These are phyloP conservation scores for Arthroderma sp. DNA, from an alignment of 2,329 filamentous ascomycete species.

Conservation along the genomic window DNA sequence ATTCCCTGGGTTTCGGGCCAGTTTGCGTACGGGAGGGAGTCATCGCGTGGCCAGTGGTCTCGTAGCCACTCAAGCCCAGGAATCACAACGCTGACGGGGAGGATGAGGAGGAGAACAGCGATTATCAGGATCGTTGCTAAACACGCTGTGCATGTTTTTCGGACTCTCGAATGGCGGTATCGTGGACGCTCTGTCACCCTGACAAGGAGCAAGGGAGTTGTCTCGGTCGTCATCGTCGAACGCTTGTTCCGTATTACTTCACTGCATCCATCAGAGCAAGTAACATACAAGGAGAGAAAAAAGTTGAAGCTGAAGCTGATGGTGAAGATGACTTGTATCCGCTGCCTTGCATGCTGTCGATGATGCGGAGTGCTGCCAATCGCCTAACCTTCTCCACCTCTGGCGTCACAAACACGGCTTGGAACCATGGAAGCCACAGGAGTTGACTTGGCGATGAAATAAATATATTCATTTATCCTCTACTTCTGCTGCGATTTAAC, in stretches of 20 bases:
- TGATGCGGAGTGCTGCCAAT: too few species aligned
- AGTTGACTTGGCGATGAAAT: too few species aligned
- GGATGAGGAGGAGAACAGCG: conserved; percentile 28
- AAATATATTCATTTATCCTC: too few species aligned
- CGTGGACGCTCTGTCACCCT: conserved; percentile 26
- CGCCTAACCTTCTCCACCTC: too few species aligned
- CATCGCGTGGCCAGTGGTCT: conserved; percentile 28
- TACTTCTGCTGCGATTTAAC: too few species aligned
- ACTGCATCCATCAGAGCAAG: background rate
- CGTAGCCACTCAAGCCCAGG: conserved; percentile 24
- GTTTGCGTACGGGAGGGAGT: conserved; percentile 23
- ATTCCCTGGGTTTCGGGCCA: conserved; percentile 36
- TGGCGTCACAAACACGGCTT: too few species aligned
- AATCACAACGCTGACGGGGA: conserved; percentile 27
- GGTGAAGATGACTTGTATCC: background rate
- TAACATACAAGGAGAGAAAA: background rate
- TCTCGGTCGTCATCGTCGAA: conserved; percentile 13
- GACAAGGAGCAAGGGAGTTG: conserved; percentile 31
- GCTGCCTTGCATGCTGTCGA: too few species aligned
- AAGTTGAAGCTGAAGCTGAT: background rate
- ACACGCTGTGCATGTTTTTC: conserved; percentile 28
- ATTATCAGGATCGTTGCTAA: conserved; percentile 27
- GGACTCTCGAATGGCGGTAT: conserved; percentile 31
- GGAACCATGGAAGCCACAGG: too few species aligned
- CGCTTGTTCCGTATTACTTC: too few species aligned